These are phyloP conservation scores for Xerocomellus intermedius DNA, from an alignment of 768 basidiomycete genomes.

Conservation along the genomic window DNA sequence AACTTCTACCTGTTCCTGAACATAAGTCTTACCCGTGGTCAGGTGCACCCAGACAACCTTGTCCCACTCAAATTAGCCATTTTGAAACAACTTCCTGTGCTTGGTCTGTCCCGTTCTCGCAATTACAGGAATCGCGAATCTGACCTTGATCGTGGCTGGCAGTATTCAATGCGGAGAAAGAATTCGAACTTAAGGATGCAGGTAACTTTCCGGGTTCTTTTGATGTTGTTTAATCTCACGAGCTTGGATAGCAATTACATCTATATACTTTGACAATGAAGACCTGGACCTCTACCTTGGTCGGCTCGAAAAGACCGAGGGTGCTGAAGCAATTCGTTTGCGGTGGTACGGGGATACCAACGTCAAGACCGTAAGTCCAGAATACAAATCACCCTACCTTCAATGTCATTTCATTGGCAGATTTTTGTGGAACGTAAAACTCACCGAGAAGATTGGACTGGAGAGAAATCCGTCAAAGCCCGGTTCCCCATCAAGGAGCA, in stretches of 20 bases:
- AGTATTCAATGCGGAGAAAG: conserved; percentile 95
- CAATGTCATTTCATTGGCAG: conserved; percentile 33
- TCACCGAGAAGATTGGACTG: conserved; percentile 98
- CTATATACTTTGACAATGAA: conserved; percentile 96
- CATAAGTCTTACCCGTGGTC: conserved; percentile 1
- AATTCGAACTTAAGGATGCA: conserved; percentile 82
- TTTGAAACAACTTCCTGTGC: conserved; percentile 86
- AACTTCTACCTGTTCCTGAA: background rate
- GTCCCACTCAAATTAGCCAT: conserved; percentile 93
- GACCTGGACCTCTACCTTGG: conserved; percentile 95
- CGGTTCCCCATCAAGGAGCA: conserved; percentile 95
- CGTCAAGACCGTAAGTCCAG: conserved; percentile 63
- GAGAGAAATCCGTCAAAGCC: conserved; percentile 97
- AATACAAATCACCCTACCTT: background rate
- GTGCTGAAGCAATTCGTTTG: conserved; percentile 93
- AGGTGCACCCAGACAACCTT: conserved; percentile 91
- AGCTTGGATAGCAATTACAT: conserved; percentile 73
- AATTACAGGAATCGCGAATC: background rate
- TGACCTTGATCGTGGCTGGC: conserved; percentile 8
- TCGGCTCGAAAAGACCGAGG: conserved; percentile 96
- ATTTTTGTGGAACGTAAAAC: conserved; percentile 90
- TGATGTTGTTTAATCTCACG: background rate
- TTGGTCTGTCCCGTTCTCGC: conserved; percentile 55
- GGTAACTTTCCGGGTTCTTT: conserved; percentile 39
- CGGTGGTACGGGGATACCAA: conserved; percentile 95